These are phyloP conservation scores for Aspergillus amoenus DNA, from an alignment of 2,329 filamentous ascomycete genomes.

Conservation along the genomic window DNA sequence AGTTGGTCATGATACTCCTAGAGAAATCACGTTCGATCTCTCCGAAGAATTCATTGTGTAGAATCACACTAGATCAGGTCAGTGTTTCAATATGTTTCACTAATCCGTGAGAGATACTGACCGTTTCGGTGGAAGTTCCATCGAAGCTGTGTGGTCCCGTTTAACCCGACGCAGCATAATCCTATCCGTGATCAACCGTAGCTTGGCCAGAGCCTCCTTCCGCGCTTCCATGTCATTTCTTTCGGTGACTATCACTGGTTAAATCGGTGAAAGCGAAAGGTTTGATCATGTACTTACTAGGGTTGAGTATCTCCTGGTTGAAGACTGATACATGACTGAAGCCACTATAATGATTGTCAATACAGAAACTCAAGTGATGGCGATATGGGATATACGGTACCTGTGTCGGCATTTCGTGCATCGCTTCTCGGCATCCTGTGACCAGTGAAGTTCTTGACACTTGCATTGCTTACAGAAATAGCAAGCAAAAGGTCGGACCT, in stretches of 20 bases:
- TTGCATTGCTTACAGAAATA: conserved; percentile 89
- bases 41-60: conserved; percentile 94
- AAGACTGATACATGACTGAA: conserved; percentile 77
- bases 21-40: conserved; percentile 96
- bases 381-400: conserved; percentile 27
- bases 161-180: conserved; percentile 97
- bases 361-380: background rate
- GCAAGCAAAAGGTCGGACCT: conserved; percentile 83
- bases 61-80: conserved; percentile 58
- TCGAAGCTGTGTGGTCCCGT: conserved; percentile 86
- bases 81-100: conserved; percentile 1
- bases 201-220: conserved; percentile 70
- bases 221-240: conserved; percentile 54
- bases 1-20: conserved; percentile 90
- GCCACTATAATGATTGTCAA: conserved; percentile 39
- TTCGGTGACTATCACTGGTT: conserved; percentile 54
- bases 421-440: conserved; percentile 67
- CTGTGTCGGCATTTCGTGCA: conserved; percentile 69
- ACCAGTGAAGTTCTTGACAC: conserved; percentile 83
- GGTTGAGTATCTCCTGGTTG: conserved; percentile 92
- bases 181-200: conserved; percentile 83
- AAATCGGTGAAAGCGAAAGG: background rate
- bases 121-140: conserved; percentile 96
- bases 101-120: conserved; percentile 18
- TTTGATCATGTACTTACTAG: conserved; percentile 43